Evolutionary conservation across 163 green algal species (phyloP).

Genomic region (Volvox carteri): DNA sequence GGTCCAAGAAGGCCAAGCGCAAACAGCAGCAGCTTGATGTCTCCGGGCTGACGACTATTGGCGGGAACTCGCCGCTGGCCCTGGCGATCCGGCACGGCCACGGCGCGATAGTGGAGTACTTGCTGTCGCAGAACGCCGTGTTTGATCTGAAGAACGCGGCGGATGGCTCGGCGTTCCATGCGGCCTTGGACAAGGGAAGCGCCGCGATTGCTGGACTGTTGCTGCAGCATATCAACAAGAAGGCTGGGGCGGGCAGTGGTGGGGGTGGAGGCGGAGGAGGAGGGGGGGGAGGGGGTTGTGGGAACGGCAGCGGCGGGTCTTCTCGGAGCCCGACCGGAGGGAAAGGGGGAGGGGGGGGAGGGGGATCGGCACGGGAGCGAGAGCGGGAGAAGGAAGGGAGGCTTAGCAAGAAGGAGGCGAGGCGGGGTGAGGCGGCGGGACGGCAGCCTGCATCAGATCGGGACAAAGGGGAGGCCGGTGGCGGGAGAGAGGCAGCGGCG

Average conservation of each 20-base stretch:
- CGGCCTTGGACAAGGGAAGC: slow-evolving; percentile 59
- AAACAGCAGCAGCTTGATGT: slow-evolving; percentile 58
- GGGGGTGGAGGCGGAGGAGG: not conserved
- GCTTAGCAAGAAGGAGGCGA: slow-evolving; percentile 18
- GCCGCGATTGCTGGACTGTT: slow-evolving; percentile 53
- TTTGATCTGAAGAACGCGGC: slow-evolving; percentile 66
- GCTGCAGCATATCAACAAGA: slow-evolving; percentile 66
- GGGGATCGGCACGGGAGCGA: not conserved
- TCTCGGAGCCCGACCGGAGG: not conserved
- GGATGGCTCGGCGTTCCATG: slow-evolving; percentile 63
- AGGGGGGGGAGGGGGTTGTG: not conserved
- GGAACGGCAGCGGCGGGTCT: not conserved
- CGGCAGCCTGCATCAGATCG: not conserved
- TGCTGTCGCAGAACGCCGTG: slow-evolving; percentile 56
- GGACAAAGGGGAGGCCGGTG: not conserved
- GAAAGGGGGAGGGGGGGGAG: not conserved
- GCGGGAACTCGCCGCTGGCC: slow-evolving; percentile 61
- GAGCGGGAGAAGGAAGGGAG: slow-evolving; percentile 23
- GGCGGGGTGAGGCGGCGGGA: not conserved
- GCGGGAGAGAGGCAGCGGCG: not conserved
- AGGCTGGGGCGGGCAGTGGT: not conserved
- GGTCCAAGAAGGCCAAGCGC: slow-evolving; percentile 45
- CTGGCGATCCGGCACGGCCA: slow-evolving; percentile 63
- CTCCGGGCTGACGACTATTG: slow-evolving; percentile 60
- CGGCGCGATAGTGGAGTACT: slow-evolving; percentile 59